These are phyloP conservation scores for Verticillium albo-atrum DNA, from an alignment of 2,329 filamentous ascomycete genomes.

Conservation along the genomic window DNA sequence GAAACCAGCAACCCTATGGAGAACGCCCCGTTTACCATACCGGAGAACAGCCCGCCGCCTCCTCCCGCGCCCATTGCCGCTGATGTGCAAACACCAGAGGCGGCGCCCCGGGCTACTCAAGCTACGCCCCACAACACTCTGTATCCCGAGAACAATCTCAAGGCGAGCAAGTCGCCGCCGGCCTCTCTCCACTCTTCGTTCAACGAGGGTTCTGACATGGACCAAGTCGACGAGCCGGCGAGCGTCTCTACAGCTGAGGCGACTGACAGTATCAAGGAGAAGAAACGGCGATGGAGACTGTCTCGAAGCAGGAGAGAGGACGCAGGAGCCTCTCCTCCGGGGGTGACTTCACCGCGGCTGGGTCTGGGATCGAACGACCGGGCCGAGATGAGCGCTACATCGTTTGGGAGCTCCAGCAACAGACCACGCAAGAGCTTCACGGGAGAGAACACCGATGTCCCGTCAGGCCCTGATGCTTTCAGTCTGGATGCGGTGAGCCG, in stretches of 20 bases:
- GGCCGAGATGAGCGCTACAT: conserved; percentile 63
- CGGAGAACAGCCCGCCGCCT: conserved; percentile 9
- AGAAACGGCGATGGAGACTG: conserved; percentile 68
- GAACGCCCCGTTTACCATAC: conserved; percentile 10
- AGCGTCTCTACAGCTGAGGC: conserved; percentile 18
- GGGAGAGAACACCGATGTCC: conserved; percentile 42
- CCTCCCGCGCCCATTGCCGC: background rate
- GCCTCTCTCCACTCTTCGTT: conserved; percentile 72
- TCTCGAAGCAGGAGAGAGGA: conserved; percentile 61
- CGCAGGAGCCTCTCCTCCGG: conserved; percentile 33
- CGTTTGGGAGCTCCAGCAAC: conserved; percentile 58
- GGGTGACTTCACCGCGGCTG: conserved; percentile 38
- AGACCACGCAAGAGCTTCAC: conserved; percentile 44
- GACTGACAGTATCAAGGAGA: conserved; percentile 58
- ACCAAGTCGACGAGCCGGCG: conserved; percentile 60
- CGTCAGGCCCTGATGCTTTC: conserved; percentile 15
- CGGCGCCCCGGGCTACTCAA: conserved; percentile 43
- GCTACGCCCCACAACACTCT: conserved; percentile 33
- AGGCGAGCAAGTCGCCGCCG: conserved; percentile 67
- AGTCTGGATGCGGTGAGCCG: background rate
- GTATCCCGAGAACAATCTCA: conserved; percentile 47
- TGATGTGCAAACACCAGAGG: conserved; percentile 23
- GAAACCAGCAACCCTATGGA: conserved; percentile 46
- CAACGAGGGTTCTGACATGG: conserved; percentile 78
- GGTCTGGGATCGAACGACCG: conserved; percentile 57